phyloP scores from a whole-genome alignment of 2,329 filamentous ascomycete species.

The Beauveria sp. region DNA sequence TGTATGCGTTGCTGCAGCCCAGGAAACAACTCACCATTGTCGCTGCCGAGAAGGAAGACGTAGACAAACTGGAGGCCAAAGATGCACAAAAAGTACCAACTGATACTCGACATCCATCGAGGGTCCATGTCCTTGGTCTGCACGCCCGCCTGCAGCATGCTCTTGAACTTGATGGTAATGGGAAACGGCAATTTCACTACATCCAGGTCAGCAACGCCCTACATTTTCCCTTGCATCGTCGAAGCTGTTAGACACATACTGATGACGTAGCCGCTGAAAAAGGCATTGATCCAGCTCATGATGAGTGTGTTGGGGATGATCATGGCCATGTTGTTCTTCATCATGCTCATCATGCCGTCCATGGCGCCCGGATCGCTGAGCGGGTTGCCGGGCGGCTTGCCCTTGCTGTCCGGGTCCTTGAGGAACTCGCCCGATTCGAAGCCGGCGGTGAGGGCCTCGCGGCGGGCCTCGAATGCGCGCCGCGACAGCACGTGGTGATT shows the following conservation, averaged over 20 bases:
- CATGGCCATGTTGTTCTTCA: slow-evolving; percentile 99
- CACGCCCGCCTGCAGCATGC: slow-evolving; percentile 96
- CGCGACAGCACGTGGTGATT: slow-evolving; percentile 76
- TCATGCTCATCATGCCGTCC: slow-evolving; percentile 99
- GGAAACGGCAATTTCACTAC: slow-evolving; percentile 93
- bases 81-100: slow-evolving; percentile 97
- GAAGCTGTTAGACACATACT: slow-evolving; percentile 42
- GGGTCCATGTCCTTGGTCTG: slow-evolving; percentile 95
- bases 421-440: slow-evolving; percentile 84
- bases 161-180: slow-evolving; percentile 97
- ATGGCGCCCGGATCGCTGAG: slow-evolving; percentile 93
- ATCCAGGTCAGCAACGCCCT: not conserved
- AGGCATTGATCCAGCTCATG: slow-evolving; percentile 99
- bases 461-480: slow-evolving; percentile 69
- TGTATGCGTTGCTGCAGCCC: not conserved
- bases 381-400: slow-evolving; percentile 84
- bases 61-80: slow-evolving; percentile 97
- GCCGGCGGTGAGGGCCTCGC: slow-evolving; percentile 69
- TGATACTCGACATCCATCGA: slow-evolving; percentile 96
- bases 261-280: slow-evolving; percentile 97
- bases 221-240: too few relatives aligned
- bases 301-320: slow-evolving; percentile 98
- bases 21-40: slow-evolving; percentile 64
- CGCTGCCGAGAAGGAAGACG: slow-evolving; percentile 90
- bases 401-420: slow-evolving; percentile 78